Evolutionary conservation across 2,329 filamentous ascomycete genomes (phyloP).

Genomic region (Colletotrichum trifolii): DNA sequence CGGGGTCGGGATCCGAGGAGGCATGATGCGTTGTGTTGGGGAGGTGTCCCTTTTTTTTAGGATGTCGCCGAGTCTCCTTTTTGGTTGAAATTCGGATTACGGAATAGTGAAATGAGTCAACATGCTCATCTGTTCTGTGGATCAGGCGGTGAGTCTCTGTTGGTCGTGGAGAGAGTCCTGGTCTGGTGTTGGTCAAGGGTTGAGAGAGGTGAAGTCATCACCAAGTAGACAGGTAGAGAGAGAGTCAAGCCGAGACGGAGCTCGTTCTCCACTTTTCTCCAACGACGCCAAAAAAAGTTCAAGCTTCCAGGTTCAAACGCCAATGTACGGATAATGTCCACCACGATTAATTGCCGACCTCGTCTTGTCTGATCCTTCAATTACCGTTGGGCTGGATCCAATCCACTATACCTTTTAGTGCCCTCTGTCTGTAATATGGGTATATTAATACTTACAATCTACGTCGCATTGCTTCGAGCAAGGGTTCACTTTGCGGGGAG

Average conservation of each 20-base stretch:
- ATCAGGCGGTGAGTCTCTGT: background rate
- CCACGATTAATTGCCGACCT: background rate
- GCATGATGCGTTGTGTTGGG: conserved; percentile 44
- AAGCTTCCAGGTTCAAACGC: conserved; percentile 32
- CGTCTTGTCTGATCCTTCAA: background rate
- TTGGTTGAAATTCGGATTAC: no score
- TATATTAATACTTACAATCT: conserved; percentile 29
- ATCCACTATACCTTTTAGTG: conserved; percentile 14
- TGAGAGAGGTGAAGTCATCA: conserved; percentile 28
- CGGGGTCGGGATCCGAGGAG: conserved; percentile 61
- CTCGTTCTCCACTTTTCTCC: conserved; percentile 27
- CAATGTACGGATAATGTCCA: conserved; percentile 20
- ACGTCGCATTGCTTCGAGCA: background rate
- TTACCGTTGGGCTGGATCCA: conserved; percentile 24
- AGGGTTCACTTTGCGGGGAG: background rate
- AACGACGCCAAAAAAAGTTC: conserved; percentile 10
- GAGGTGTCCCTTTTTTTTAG: background rate
- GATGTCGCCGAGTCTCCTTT: no score
- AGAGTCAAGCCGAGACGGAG: conserved; percentile 6
- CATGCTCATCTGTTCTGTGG: no score
- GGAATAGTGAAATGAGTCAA: no score
- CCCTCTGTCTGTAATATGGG: conserved; percentile 28
- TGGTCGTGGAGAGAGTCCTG: background rate
- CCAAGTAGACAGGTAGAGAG: conserved; percentile 5
- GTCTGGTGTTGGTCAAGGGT: background rate